phyloP scores from a whole-genome alignment of 1,139 yeast genomes.

The Suhomyces chickasaworum region DNA sequence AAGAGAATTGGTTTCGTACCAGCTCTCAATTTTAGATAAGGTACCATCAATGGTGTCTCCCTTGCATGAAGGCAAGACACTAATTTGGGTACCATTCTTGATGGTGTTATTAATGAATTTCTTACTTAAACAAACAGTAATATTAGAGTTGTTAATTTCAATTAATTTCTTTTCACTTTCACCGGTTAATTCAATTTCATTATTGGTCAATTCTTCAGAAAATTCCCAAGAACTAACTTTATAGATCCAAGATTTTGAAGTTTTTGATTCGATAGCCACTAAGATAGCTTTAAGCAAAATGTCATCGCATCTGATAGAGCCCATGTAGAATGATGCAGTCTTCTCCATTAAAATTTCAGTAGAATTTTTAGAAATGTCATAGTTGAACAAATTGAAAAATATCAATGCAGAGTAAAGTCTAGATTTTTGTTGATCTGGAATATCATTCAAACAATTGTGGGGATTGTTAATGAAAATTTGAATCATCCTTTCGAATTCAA shows the following conservation, averaged over 20 bases:
- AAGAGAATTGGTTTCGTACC: slow-evolving; percentile 21
- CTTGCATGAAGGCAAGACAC: neutral
- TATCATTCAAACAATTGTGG: slow-evolving; percentile 27
- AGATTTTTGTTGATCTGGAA: slow-evolving; percentile 27
- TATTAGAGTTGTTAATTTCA: slow-evolving; percentile 46
- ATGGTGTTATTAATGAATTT: slow-evolving; percentile 53
- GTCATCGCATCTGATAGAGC: slow-evolving; percentile 65
- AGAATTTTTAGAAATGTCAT: slow-evolving; percentile 52
- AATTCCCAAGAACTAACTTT: slow-evolving; percentile 69
- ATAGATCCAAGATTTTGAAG: slow-evolving; percentile 58
- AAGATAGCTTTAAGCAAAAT: slow-evolving; percentile 58
- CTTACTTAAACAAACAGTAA: slow-evolving; percentile 59
- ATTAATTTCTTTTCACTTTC: slow-evolving; percentile 48
- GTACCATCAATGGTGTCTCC: slow-evolving; percentile 2
- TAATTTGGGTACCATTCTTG: slow-evolving; percentile 16
- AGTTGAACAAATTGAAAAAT: slow-evolving; percentile 46
- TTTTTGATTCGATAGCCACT: slow-evolving; percentile 54
- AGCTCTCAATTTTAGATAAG: slow-evolving; percentile 14
- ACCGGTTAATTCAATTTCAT: slow-evolving; percentile 42
- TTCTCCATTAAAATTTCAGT: slow-evolving; percentile 48
- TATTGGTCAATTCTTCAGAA: slow-evolving; percentile 39
- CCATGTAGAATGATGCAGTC: slow-evolving; percentile 57
- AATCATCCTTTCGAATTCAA: slow-evolving; percentile 57
- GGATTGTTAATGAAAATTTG: slow-evolving; percentile 65
- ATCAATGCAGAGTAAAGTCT: slow-evolving; percentile 49